Conservation (phyloP, 2,329 filamentous ascomycete species). For the Diaporthe vaccinii region DNA sequence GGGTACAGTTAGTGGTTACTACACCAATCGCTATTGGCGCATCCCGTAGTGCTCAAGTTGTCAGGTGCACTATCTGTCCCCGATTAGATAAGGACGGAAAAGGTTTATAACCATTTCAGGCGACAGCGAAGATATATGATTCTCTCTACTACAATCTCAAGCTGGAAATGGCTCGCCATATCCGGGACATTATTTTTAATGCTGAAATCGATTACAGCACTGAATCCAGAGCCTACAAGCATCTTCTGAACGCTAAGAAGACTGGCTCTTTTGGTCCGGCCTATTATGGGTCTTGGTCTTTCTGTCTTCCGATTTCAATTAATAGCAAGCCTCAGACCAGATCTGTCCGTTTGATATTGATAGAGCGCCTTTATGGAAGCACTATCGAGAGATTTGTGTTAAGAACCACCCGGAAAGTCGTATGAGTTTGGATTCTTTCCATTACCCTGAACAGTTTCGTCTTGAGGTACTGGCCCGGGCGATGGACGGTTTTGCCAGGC, state of each 20-base stretch:
- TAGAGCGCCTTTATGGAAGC: not conserved
- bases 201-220: not conserved
- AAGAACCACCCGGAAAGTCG: not conserved
- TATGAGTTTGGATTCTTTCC: not conserved
- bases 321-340: not conserved
- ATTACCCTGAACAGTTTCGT: conserved; percentile 1
- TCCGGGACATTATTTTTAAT: not conserved
- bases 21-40: not conserved
- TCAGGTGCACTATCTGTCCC: not conserved
- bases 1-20: not conserved
- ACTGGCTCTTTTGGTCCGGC: not conserved
- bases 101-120: not conserved
- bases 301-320: not conserved
- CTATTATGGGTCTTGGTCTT: not conserved
- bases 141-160: not conserved
- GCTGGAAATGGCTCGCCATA: not conserved
- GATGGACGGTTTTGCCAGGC: not conserved
- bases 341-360: not conserved
- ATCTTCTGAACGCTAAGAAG: not conserved
- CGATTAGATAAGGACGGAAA: not conserved
- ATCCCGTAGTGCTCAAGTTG: not conserved
- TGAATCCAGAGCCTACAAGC: not conserved
- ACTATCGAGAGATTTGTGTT: not conserved
- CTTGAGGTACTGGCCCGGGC: not conserved
- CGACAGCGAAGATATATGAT: not conserved